Conservation (phyloP, 768 basidiomycete species). For the Butyriboletus loyo region DNA sequence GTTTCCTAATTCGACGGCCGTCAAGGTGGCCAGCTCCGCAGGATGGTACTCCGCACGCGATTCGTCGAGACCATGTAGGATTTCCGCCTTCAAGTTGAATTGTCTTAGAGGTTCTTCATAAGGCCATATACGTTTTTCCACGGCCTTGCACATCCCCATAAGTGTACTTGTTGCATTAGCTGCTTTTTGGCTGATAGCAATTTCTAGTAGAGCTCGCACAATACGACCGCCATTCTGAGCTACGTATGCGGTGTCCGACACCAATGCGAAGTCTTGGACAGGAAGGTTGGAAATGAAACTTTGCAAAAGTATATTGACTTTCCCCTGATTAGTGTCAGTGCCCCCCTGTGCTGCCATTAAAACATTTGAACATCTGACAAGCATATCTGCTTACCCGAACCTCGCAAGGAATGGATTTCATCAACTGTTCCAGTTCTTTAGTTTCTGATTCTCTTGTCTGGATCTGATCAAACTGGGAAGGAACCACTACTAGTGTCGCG, state of each 20-base stretch:
- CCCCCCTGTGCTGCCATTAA: conserved; percentile 49
- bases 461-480: conserved; percentile 83
- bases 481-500: not conserved
- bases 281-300: conserved; percentile 75
- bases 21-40: conserved; percentile 64
- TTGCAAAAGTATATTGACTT: conserved; percentile 95
- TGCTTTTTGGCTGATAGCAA: conserved; percentile 91
- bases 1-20: conserved; percentile 67
- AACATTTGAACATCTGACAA: not conserved
- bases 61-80: conserved; percentile 71
- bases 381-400: conserved; percentile 54
- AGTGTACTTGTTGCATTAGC: conserved; percentile 76
- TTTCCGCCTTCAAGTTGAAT: conserved; percentile 71
- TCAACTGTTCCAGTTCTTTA: conserved; percentile 72
- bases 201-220: conserved; percentile 90
- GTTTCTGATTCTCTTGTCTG: conserved; percentile 89
- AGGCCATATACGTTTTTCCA: conserved; percentile 92
- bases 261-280: conserved; percentile 94
- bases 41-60: conserved; percentile 83
- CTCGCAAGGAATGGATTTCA: conserved; percentile 71
- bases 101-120: conserved; percentile 90
- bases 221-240: conserved; percentile 96
- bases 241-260: conserved; percentile 92
- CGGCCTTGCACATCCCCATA: conserved; percentile 88
- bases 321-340: conserved; percentile 63